Percentiles rank a stretch among this genome's conserved stretches.
Evolutionary conservation across 2,329 filamentous ascomycete genomes (phyloP).

Genomic region (Cordyceps fumosorosea): DNA sequence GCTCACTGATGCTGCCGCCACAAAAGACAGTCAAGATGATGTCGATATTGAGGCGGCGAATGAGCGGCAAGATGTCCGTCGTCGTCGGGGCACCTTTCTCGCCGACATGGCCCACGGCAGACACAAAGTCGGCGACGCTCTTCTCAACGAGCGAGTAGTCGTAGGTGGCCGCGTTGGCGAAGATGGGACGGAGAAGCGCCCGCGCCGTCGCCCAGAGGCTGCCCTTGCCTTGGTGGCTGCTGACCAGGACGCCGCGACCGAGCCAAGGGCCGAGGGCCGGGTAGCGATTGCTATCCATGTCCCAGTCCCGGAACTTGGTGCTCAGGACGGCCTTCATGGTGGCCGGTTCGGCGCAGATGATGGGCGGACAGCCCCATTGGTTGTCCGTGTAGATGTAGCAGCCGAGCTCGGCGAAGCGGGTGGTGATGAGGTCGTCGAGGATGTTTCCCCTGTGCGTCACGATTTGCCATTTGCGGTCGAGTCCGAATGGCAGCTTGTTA

Average conservation of each 20-base stretch:
- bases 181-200: background rate
- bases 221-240: constrained; percentile 1
- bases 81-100: background rate
- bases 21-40: background rate
- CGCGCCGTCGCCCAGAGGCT: constrained; percentile 1
- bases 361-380: constrained; percentile 1
- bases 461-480: constrained; percentile 4
- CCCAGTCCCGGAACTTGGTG: constrained; percentile 4
- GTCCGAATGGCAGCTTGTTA: background rate
- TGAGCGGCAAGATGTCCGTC: background rate
- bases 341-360: constrained; percentile 5
- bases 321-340: background rate
- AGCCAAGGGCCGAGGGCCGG: constrained; percentile 6
- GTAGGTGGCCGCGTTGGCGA: background rate
- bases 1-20: background rate
- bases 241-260: constrained; percentile 4
- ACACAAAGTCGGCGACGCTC: background rate
- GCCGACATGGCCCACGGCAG: background rate
- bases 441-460: constrained; percentile 3
- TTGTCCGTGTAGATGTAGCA: constrained; percentile 1
- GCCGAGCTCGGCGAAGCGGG: constrained; percentile 1
- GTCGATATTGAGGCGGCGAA: constrained; percentile 5
- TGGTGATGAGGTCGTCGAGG: constrained; percentile 8
- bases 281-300: constrained; percentile 6
- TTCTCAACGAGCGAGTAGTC: background rate